These are phyloP conservation scores for Mycena epipterygia DNA, from an alignment of 768 basidiomycete species.

Conservation along the genomic window DNA sequence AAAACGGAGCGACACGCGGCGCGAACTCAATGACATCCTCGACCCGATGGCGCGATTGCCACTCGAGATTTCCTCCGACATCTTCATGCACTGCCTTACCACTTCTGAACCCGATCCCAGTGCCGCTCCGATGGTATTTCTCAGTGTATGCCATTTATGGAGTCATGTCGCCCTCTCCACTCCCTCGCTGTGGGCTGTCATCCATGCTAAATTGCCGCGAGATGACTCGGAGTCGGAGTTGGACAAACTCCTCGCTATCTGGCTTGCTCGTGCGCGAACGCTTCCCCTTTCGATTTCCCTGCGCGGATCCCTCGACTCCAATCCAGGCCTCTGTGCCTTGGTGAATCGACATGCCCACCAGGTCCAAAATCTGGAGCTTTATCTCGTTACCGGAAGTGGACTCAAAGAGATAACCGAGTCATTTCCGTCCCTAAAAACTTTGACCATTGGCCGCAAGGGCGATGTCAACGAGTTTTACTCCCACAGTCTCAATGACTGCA, in stretches of 20 bases:
- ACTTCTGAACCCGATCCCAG: not conserved
- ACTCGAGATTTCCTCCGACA: too few relatives aligned
- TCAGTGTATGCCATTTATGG: conserved; percentile 8
- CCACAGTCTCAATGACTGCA: not conserved
- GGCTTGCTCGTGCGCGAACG: not conserved
- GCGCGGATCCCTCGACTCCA: not conserved
- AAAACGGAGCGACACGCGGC: too few relatives aligned
- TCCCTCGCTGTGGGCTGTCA: not conserved
- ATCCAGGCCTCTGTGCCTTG: not conserved
- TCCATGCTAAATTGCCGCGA: not conserved
- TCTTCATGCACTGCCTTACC: not conserved
- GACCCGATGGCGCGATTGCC: too few relatives aligned
- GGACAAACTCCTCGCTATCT: not conserved
- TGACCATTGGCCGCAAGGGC: not conserved
- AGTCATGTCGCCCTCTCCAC: not conserved
- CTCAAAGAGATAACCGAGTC: not conserved
- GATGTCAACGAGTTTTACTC: not conserved
- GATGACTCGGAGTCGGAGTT: not conserved
- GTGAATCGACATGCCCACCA: not conserved
- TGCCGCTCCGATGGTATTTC: not conserved
- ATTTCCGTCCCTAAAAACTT: not conserved
- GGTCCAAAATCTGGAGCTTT: not conserved
- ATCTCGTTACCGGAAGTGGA: not conserved
- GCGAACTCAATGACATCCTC: too few relatives aligned
- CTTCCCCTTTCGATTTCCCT: not conserved